These are phyloP conservation scores for Leishmania guyanensis DNA, from an alignment of 208 protist genomes.

Conservation along the genomic window DNA sequence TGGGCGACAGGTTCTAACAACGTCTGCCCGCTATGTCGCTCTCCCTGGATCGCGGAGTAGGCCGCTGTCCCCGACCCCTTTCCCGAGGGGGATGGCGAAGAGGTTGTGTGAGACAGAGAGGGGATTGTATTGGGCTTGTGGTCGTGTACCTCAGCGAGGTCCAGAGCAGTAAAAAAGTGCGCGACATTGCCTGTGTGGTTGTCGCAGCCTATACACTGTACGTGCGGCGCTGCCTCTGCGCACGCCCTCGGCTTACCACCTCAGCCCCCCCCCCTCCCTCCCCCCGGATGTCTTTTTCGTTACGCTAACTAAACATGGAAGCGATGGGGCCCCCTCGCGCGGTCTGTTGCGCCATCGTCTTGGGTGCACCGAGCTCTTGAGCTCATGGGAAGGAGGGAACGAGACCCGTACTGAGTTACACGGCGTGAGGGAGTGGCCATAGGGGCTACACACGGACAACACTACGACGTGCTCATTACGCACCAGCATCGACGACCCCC, in stretches of 20 bases:
- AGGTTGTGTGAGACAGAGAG: background rate
- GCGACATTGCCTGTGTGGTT: background rate
- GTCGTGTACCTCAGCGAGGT: background rate
- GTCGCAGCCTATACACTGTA: background rate
- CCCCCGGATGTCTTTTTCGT: background rate
- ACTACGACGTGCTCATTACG: background rate
- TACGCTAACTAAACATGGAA: background rate
- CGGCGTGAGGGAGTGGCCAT: background rate
- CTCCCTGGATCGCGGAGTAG: constrained; percentile 79
- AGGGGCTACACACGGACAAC: background rate
- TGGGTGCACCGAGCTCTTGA: background rate
- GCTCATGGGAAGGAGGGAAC: background rate
- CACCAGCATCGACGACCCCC: background rate
- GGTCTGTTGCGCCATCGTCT: background rate
- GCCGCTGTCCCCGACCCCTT: background rate
- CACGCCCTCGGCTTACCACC: background rate
- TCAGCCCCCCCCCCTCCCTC: background rate
- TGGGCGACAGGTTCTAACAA: constrained; percentile 83
- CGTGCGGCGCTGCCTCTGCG: background rate
- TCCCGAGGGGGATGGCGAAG: background rate
- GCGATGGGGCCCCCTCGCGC: background rate
- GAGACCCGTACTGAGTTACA: background rate
- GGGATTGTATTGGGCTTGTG: background rate
- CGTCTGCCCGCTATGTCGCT: constrained; percentile 91
- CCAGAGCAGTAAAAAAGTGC: background rate